A percentile compares a stretch with the other conserved stretches of the same genome.
These are phyloP conservation scores for Auricularia cornea DNA, from an alignment of 768 basidiomycete genomes.

Conservation along the genomic window DNA sequence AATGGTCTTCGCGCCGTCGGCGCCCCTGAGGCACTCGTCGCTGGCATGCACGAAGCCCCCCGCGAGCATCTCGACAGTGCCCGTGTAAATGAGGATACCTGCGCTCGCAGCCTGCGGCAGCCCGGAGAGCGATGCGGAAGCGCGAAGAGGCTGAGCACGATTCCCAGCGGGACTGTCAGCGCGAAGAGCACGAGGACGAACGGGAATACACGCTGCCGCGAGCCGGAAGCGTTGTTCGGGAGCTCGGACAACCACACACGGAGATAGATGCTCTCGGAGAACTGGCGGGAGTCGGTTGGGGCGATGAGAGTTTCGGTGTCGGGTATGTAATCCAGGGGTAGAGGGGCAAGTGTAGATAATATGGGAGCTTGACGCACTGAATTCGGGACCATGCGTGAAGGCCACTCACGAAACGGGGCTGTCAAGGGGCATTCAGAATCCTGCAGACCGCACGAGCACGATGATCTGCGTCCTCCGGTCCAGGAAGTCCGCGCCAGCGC, in stretches of 20 bases:
- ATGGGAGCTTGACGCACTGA: constrained; percentile 61
- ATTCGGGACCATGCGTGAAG: constrained; percentile 59
- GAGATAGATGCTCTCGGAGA: constrained; percentile 77
- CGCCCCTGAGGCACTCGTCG: background rate
- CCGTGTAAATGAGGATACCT: constrained; percentile 76
- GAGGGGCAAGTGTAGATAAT: background rate
- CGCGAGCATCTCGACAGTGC: constrained; percentile 77
- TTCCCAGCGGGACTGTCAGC: constrained; percentile 64
- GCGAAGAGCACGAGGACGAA: constrained; percentile 28
- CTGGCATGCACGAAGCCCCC: constrained; percentile 58
- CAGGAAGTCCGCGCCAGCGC: too few species aligned
- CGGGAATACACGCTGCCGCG: constrained; percentile 11
- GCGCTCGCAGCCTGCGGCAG: constrained; percentile 76
- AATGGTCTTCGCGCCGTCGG: too few species aligned
- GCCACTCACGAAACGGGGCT: constrained; percentile 53
- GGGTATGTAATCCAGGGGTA: background rate
- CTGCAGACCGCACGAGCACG: constrained; percentile 35
- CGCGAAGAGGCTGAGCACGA: constrained; percentile 46
- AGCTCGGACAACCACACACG: constrained; percentile 71
- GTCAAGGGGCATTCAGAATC: too few species aligned
- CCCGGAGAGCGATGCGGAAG: constrained; percentile 39
- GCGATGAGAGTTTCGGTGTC: constrained; percentile 63
- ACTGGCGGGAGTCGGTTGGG: constrained; percentile 72
- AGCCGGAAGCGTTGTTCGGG: too few species aligned
- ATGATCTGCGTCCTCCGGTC: constrained; percentile 35